Percentiles rank a stretch among this genome's conserved stretches.
phyloP scores from a whole-genome alignment of 1,284 basidiomycete species.

The Cryptococcus sp. region DNA sequence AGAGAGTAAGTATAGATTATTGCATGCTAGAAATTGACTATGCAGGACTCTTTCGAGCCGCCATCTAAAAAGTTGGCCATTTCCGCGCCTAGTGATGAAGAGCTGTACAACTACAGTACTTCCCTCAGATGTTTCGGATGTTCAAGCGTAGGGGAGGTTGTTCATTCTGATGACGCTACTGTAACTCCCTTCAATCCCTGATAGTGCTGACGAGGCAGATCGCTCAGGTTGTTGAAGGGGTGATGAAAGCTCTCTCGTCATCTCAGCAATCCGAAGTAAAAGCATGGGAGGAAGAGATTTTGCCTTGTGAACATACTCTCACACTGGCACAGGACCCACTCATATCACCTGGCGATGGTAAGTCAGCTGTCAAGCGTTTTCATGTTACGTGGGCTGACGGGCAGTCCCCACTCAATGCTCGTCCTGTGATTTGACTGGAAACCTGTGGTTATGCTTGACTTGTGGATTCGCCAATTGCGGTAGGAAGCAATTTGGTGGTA shows the following conservation, averaged over 20 bases:
- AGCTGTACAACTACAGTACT: constrained; percentile 72
- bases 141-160: constrained; percentile 51
- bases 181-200: constrained; percentile 19
- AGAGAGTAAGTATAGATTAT: constrained; percentile 56
- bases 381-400: not conserved
- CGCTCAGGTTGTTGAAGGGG: constrained; percentile 59
- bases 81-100: constrained; percentile 75
- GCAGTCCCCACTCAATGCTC: constrained; percentile 70
- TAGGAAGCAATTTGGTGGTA: constrained; percentile 76
- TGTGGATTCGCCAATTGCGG: constrained; percentile 96
- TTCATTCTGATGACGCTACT: constrained; percentile 53
- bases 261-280: constrained; percentile 90
- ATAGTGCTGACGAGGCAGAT: constrained; percentile 46
- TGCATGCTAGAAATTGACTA: not conserved
- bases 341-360: constrained; percentile 33
- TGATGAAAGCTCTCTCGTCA: constrained; percentile 80
- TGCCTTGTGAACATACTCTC: constrained; percentile 80
- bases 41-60: constrained; percentile 63
- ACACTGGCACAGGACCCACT: constrained; percentile 63
- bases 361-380: constrained; percentile 6
- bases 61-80: constrained; percentile 90
- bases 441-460: constrained; percentile 91
- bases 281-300: constrained; percentile 95
- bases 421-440: constrained; percentile 75
- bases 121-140: constrained; percentile 74